Base-by-base conservation (phyloP, 495 filamentous ascomycete species). In the Jackrogersella multiformis region DNA sequence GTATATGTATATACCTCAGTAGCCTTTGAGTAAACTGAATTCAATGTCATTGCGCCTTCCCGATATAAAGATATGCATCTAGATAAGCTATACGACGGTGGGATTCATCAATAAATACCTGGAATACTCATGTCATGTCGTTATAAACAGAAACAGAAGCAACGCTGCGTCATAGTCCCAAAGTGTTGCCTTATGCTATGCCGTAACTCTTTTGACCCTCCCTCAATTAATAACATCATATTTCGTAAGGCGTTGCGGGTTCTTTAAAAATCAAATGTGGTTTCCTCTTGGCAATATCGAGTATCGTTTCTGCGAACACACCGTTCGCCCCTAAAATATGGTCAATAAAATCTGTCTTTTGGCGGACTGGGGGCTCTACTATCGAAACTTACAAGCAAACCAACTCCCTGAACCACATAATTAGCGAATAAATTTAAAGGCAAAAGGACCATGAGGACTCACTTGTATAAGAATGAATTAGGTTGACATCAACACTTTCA, bases 281-380 rank as follows among this genome's bases (percentile, higher is more conserved):
- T 76, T 92, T 92, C 76, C 94, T 80, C 70, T 86, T 86, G 0
- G 93, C 95, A 53, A 98, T 73, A 78, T 97, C 91, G 24, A 99
- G 78, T 49, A 99, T 91, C 4, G 94, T 96, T 80, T 96, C 91
- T 10, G 94, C 91, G 78, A 96, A 98, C 28, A 99, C 92, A 0
- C 92, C 94, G 69, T 98, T 98, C 15, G 95, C 95, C 95, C 79
- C 75, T 78, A 49, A 54, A 10, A 46, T 10, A 36, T 52, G 39
- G 41, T 73, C 52, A 75, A 67, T 38, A 49, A 21, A 23, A 53
- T 28, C 5, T 36, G 38, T 24, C 0, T 21, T n/a, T n/a, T n/a
- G n/a, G 9, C 12, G 20, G 5, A 9, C 1, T 18, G 10, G 13
- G 18, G 1, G 4, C 1, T 32, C 26, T 26, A 16, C 9, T 44